phyloP scores from a whole-genome alignment of 2,329 filamentous ascomycete species.

The Cladorrhinum sp. region DNA sequence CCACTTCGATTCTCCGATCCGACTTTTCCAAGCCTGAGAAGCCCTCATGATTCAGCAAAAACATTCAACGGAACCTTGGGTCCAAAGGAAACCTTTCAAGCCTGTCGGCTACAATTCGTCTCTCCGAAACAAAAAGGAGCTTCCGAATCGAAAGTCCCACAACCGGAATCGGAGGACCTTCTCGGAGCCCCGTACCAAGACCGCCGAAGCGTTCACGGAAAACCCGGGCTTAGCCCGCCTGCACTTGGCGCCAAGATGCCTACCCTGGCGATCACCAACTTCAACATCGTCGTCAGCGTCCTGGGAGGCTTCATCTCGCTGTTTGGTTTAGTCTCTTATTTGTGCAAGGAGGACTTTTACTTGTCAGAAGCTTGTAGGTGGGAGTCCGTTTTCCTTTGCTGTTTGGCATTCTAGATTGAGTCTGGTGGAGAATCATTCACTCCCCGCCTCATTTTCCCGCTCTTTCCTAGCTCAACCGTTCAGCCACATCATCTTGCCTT shows the following conservation, averaged over 20 bases:
- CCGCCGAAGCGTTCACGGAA: neutral
- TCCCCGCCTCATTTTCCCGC: too few relatives aligned
- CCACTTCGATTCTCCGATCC: too few relatives aligned
- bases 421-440: too few relatives aligned
- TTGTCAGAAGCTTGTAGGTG: constrained; percentile 81
- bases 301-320: constrained; percentile 84
- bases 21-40: too few relatives aligned
- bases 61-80: constrained; percentile 30
- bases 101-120: too few relatives aligned
- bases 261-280: constrained; percentile 55
- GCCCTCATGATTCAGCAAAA: constrained; percentile 45
- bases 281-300: constrained; percentile 79
- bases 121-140: too few relatives aligned
- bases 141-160: too few relatives aligned
- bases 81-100: neutral
- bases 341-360: constrained; percentile 87
- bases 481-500: neutral
- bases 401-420: too few relatives aligned
- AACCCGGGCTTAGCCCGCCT: neutral
- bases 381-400: neutral
- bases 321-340: constrained; percentile 87
- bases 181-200: neutral
- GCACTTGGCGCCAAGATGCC: constrained; percentile 38
- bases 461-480: neutral
- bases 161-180: neutral